phyloP scores from a whole-genome alignment of 1,284 basidiomycete genomes.

The Ganoderma meredithae region DNA sequence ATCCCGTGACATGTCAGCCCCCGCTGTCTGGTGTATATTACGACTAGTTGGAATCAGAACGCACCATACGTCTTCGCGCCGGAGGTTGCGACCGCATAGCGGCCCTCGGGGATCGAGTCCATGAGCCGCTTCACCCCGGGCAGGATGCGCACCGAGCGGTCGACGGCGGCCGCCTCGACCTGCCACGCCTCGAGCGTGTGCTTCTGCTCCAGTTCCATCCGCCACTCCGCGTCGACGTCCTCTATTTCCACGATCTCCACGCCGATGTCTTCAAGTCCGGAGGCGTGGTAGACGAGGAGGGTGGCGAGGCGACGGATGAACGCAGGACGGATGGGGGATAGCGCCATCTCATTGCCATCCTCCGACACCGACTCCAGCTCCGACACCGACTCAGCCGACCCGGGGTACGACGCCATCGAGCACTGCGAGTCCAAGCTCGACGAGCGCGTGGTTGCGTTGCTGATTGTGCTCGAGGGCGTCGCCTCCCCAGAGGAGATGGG shows the following conservation, averaged over 20 bases:
- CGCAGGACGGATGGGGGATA: constrained; percentile 50
- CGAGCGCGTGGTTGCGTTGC: not conserved
- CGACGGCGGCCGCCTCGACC: constrained; percentile 62
- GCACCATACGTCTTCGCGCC: constrained; percentile 77
- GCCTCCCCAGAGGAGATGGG: constrained; percentile 35
- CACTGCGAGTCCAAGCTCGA: not conserved
- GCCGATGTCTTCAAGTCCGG: constrained; percentile 36
- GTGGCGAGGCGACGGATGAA: constrained; percentile 47
- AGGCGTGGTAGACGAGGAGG: not conserved
- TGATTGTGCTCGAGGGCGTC: constrained; percentile 18
- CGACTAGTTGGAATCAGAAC: constrained; percentile 34
- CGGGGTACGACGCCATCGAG: not conserved
- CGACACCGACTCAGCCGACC: no score
- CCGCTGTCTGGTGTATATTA: no score
- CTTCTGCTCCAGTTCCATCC: constrained; percentile 38
- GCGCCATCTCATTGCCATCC: no score
- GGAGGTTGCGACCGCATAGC: constrained; percentile 80
- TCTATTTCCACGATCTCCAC: constrained; percentile 44
- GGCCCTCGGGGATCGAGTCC: constrained; percentile 68
- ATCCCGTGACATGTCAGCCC: no score
- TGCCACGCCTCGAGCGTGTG: constrained; percentile 61
- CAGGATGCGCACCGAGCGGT: not conserved
- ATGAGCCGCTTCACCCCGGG: constrained; percentile 56
- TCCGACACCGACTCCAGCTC: not conserved
- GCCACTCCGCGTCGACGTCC: constrained; percentile 40